These are phyloP conservation scores for Solanum chilense DNA, from an alignment of 257 asterid genomes.

Conservation along the genomic window DNA sequence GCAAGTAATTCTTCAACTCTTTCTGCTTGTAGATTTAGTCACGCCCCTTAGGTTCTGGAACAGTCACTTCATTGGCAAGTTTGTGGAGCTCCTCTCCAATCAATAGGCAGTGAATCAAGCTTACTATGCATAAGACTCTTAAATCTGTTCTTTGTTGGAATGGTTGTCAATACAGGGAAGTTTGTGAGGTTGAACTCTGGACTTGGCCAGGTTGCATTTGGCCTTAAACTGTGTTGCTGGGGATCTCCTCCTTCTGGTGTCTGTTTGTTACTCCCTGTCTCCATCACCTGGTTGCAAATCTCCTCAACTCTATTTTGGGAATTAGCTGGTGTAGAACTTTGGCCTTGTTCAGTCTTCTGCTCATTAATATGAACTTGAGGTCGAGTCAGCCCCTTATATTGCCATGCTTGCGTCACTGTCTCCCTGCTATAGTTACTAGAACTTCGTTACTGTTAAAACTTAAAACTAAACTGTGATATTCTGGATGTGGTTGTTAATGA, in stretches of 20 bases:
- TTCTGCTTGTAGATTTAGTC: neutral
- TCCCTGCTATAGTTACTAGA: neutral
- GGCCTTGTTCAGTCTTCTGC: neutral
- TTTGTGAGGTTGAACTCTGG: neutral
- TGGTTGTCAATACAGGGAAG: neutral
- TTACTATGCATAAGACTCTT: neutral
- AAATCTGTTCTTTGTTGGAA: neutral
- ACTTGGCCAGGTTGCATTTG: neutral
- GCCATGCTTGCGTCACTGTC: neutral
- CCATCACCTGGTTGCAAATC: neutral
- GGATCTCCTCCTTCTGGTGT: neutral
- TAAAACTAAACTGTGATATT: neutral
- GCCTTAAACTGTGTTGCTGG: neutral
- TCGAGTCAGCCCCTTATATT: neutral
- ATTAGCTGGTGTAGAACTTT: neutral
- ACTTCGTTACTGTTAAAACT: neutral
- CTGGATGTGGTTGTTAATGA: neutral
- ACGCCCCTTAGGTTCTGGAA: neutral
- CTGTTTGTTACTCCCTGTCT: neutral
- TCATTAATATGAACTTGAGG: neutral
- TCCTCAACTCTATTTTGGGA: neutral
- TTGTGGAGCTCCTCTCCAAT: neutral
- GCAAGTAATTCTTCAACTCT: neutral
- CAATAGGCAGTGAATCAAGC: neutral
- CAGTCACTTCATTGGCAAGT: neutral